A percentile compares a stretch with the other conserved stretches of the same genome.
These are phyloP conservation scores for Fraxinus angustifolia DNA, from an alignment of 305 asterid genomes.

Conservation along the genomic window DNA sequence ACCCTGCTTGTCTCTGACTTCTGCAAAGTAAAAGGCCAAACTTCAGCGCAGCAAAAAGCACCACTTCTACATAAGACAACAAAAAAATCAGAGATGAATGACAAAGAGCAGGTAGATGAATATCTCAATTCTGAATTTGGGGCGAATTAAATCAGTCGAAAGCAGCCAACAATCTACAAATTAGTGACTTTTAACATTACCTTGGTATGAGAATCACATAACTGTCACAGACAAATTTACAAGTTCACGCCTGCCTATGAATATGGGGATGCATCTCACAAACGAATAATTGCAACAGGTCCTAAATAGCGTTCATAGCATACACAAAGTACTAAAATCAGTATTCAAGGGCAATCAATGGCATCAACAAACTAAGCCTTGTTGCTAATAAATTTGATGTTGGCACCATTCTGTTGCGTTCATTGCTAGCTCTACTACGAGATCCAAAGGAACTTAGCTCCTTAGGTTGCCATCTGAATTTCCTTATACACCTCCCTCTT, in stretches of 20 bases:
- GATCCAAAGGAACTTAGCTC: background rate
- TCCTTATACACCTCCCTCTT: background rate
- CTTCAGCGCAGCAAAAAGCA: conserved; percentile 19
- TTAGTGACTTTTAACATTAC: background rate
- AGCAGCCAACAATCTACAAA: background rate
- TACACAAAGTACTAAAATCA: background rate
- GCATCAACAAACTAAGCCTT: background rate
- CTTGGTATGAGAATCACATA: background rate
- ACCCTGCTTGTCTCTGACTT: background rate
- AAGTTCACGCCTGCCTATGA: background rate
- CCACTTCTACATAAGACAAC: background rate
- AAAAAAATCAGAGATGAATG: background rate
- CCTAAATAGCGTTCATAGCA: background rate
- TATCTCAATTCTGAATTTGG: background rate
- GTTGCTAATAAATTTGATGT: background rate
- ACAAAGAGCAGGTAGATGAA: background rate
- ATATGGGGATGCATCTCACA: background rate
- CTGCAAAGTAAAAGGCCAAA: conserved; percentile 8
- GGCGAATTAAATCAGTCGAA: background rate
- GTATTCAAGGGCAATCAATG: background rate
- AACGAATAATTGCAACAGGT: background rate
- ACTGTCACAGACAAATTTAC: background rate
- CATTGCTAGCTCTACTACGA: background rate
- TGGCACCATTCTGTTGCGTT: background rate
- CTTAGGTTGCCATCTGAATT: background rate